Evolutionary conservation across 2,329 filamentous ascomycete species (phyloP).

Genomic region (Rasamsonia emersonii): DNA sequence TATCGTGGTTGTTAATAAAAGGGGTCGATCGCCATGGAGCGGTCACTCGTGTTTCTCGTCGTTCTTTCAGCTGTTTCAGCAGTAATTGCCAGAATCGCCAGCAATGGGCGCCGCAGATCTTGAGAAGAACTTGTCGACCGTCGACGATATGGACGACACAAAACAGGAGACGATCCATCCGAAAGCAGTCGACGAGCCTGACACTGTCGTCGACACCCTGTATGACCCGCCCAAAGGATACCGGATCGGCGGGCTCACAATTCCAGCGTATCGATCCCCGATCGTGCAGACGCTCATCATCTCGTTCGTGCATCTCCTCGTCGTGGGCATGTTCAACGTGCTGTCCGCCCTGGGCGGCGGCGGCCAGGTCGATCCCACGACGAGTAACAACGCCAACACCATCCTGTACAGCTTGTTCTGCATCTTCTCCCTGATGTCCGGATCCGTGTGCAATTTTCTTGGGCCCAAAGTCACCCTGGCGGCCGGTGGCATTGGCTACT

Average conservation of each 20-base stretch:
- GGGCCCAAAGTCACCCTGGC: constrained; percentile 61
- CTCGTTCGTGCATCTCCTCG: constrained; percentile 10
- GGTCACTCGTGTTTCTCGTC: no score
- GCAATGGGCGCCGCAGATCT: no score
- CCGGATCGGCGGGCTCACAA: constrained; percentile 6
- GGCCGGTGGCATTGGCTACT: constrained; percentile 69
- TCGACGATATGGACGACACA: no score
- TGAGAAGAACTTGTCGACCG: no score
- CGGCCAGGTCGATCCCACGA: constrained; percentile 12
- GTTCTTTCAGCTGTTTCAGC: no score
- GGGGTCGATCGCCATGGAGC: no score
- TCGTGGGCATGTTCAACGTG: constrained; percentile 15
- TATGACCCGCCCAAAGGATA: constrained; percentile 8
- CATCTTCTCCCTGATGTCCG: constrained; percentile 10
- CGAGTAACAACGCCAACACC: constrained; percentile 12
- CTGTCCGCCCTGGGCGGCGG: constrained; percentile 12
- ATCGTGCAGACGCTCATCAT: constrained; percentile 12
- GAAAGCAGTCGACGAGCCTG: no score
- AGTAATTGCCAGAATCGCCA: no score
- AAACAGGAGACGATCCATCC: no score
- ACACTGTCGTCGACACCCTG: background rate
- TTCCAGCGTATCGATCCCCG: constrained; percentile 11
- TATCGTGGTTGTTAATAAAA: no score
- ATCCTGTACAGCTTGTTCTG: constrained; percentile 12
- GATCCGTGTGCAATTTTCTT: constrained; percentile 62